These are phyloP conservation scores for Schizothecium vesticola DNA, from an alignment of 495 filamentous ascomycete genomes.

Conservation along the genomic window DNA sequence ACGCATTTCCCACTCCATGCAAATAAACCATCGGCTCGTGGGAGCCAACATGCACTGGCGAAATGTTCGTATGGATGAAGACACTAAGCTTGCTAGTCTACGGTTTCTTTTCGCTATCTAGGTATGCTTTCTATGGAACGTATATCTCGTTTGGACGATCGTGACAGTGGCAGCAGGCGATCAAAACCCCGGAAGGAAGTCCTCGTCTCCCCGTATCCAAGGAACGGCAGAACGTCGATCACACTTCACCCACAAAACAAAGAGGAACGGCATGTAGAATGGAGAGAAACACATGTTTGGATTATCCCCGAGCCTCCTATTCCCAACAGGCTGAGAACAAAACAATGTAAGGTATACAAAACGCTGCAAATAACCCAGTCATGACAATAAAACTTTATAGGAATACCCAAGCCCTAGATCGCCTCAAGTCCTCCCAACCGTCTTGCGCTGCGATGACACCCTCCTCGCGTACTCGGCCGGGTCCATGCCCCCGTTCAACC, in stretches of 20 bases:
- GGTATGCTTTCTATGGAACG: not conserved
- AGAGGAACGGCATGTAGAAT: not conserved
- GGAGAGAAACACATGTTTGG: not conserved
- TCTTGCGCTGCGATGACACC: constrained; percentile 14
- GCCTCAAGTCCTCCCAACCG: constrained; percentile 7
- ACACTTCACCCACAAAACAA: not conserved
- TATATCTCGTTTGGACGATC: no score
- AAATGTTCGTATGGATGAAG: not conserved
- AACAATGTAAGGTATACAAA: not conserved
- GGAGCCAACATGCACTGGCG: not conserved
- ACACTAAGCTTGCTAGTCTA: not conserved
- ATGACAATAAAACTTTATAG: not conserved
- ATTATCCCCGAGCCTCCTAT: not conserved
- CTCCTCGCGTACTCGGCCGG: constrained; percentile 15
- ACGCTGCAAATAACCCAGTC: not conserved
- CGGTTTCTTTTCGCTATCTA: not conserved
- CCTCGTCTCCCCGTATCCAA: not conserved
- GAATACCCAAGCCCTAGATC: not conserved
- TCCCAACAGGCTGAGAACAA: not conserved
- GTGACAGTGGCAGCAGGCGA: no score
- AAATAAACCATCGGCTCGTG: no score
- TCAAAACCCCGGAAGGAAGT: not conserved
- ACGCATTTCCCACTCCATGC: no score
- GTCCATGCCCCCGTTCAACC: constrained; percentile 1
- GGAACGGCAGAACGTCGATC: not conserved